These are phyloP conservation scores for Scopulariopsis brevicaulis DNA, from an alignment of 2,329 filamentous ascomycete genomes.

Conservation along the genomic window DNA sequence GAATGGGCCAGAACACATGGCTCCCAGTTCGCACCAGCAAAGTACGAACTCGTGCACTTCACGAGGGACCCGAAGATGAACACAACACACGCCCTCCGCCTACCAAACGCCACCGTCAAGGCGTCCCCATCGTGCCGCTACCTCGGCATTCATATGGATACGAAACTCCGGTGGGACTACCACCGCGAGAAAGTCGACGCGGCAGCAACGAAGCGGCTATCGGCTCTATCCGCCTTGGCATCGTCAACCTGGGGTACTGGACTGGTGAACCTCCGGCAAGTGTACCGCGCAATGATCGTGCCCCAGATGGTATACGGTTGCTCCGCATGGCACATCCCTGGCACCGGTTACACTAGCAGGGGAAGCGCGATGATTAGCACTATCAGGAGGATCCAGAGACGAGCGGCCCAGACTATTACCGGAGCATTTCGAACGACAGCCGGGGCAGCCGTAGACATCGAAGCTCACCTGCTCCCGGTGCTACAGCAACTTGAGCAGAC, in stretches of 20 bases:
- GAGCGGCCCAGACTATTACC: no score
- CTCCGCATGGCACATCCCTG: no score
- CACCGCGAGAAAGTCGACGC: constrained; percentile 11
- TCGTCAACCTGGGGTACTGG: constrained; percentile 13
- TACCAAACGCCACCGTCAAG: constrained; percentile 4
- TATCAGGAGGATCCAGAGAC: no score
- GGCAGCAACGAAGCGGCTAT: constrained; percentile 10
- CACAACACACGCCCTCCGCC: constrained; percentile 8
- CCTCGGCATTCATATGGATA: constrained; percentile 13
- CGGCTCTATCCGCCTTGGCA: constrained; percentile 12
- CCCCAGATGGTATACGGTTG: no score
- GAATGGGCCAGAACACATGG: constrained; percentile 10
- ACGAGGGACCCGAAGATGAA: constrained; percentile 8
- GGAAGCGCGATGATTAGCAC: no score
- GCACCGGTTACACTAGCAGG: no score
- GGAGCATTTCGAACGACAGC: no score
- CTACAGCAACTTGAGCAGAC: no score
- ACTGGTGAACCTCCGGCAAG: no score
- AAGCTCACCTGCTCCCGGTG: no score
- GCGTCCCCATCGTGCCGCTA: constrained; percentile 8
- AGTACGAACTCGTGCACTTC: constrained; percentile 14
- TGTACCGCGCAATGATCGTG: no score
- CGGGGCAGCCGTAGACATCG: no score
- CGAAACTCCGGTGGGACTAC: constrained; percentile 11
- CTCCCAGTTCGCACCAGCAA: constrained; percentile 11